Evolutionary conservation across 2,329 filamentous ascomycete species (phyloP).

Genomic region (Sarocladiaceae sp.): DNA sequence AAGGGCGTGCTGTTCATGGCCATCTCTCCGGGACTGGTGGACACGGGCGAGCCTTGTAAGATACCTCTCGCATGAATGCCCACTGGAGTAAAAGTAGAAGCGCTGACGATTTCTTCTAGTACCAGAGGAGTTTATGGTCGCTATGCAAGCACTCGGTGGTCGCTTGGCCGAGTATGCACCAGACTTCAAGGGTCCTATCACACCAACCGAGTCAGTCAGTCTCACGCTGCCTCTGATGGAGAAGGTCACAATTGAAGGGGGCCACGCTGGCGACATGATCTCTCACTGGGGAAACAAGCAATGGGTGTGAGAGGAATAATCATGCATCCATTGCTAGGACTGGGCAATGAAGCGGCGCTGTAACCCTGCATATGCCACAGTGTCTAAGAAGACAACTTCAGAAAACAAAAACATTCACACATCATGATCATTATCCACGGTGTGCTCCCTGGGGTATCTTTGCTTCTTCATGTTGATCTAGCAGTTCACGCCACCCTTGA

Average conservation of each 20-base stretch:
- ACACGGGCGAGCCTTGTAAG: background rate
- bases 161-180: slow-evolving; percentile 33
- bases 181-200: slow-evolving; percentile 26
- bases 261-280: slow-evolving; percentile 43
- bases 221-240: slow-evolving; percentile 26
- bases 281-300: slow-evolving; percentile 48
- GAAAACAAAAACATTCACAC: no score
- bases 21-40: slow-evolving; percentile 12
- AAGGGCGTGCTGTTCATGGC: slow-evolving; percentile 44
- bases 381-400: no score
- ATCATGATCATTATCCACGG: no score
- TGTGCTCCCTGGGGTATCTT: no score
- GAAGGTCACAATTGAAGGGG: slow-evolving; percentile 35
- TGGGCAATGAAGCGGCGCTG: no score
- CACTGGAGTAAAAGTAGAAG: no score
- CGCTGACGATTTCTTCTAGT: no score
- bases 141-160: slow-evolving; percentile 16
- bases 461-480: no score
- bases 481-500: background rate
- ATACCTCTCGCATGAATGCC: background rate
- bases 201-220: slow-evolving; percentile 28
- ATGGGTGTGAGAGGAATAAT: slow-evolving; percentile 41
- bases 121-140: slow-evolving; percentile 18
- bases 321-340: no score
- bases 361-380: no score